Conservation (phyloP, 768 basidiomycete species). For the Boletus eberwhitei region DNA sequence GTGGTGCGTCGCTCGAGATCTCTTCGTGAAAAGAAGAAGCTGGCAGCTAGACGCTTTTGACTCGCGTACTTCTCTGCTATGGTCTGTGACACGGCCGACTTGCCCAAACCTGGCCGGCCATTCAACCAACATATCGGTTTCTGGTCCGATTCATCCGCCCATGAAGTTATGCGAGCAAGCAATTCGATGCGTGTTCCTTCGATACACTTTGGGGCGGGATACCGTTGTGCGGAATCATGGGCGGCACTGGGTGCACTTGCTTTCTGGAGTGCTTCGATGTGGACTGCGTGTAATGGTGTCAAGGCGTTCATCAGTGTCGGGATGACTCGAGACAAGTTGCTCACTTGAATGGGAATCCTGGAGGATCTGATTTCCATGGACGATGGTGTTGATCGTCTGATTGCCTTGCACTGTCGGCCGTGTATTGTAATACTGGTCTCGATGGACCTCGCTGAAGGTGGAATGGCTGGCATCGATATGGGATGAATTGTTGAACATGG, state of each 20-base stretch:
- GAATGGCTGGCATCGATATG: neutral
- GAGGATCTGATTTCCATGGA: no score
- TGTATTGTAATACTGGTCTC: neutral
- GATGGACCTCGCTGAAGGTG: no score
- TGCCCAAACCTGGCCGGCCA: conserved; percentile 25
- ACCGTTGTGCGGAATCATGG: conserved; percentile 18
- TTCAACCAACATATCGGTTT: conserved; percentile 25
- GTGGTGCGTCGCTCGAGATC: conserved; percentile 23
- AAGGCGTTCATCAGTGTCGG: no score
- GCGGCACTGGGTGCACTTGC: conserved; percentile 19
- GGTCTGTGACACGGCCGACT: conserved; percentile 31
- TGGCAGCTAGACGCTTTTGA: conserved; percentile 27
- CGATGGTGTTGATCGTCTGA: no score
- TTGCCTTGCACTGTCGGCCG: neutral
- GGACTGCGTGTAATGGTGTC: neutral
- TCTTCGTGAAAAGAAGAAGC: conserved; percentile 37
- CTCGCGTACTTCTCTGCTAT: conserved; percentile 26
- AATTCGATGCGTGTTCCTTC: conserved; percentile 23
- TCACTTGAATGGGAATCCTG: no score
- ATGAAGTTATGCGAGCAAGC: conserved; percentile 12
- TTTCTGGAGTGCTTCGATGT: conserved; percentile 12
- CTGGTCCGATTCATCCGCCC: conserved; percentile 7
- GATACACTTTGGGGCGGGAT: conserved; percentile 21
- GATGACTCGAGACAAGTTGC: no score
- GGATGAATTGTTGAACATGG: neutral